phyloP scores from a whole-genome alignment of 2,329 filamentous ascomycete species.

The Verticillium longisporum region DNA sequence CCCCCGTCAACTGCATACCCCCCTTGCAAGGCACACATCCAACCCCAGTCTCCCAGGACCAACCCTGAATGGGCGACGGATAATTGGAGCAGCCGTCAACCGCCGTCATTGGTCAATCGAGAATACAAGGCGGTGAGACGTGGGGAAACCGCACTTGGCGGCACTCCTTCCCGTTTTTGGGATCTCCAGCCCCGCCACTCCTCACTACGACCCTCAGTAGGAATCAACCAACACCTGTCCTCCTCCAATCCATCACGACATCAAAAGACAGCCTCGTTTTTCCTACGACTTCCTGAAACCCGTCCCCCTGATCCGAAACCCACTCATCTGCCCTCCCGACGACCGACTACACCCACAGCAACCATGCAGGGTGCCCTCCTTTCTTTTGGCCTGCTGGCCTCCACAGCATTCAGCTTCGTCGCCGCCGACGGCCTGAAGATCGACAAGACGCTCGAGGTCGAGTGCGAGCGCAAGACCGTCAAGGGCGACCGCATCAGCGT shows the following conservation, averaged over 20 bases:
- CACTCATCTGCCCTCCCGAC: slow-evolving; percentile 1
- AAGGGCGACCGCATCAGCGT: slow-evolving; percentile 76
- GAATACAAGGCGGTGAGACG: neutral
- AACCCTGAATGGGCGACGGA: neutral
- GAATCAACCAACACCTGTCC: neutral
- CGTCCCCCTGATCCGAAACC: neutral
- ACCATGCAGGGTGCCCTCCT: slow-evolving; percentile 44
- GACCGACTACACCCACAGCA: slow-evolving; percentile 7
- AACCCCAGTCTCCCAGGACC: too few relatives aligned
- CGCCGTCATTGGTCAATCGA: neutral
- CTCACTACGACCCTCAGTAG: neutral
- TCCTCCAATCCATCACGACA: neutral
- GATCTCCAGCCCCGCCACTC: neutral
- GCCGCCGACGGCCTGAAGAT: slow-evolving; percentile 63
- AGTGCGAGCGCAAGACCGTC: slow-evolving; percentile 72
- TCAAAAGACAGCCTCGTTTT: neutral
- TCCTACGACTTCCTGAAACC: slow-evolving; percentile 1
- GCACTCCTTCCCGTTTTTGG: neutral
- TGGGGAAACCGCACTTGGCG: neutral
- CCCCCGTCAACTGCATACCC: too few relatives aligned
- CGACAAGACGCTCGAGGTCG: slow-evolving; percentile 64
- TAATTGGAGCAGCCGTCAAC: neutral
- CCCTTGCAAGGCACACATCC: too few relatives aligned
- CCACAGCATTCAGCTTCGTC: slow-evolving; percentile 41
- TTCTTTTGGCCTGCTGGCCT: slow-evolving; percentile 43